These are phyloP conservation scores for Solanum ossicruentum DNA, from an alignment of 257 asterid genomes.

Conservation along the genomic window DNA sequence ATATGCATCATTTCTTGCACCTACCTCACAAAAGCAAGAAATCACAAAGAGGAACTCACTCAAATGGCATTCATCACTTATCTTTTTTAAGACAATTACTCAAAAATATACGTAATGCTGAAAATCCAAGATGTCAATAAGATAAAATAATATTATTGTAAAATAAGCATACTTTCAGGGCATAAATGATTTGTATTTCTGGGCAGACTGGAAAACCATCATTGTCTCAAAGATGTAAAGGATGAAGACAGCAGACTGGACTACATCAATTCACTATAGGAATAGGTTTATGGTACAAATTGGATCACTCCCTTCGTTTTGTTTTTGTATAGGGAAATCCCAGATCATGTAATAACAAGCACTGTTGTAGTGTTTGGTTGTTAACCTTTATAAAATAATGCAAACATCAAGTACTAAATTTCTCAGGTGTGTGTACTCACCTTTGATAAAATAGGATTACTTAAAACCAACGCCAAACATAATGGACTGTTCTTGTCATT, in stretches of 20 bases:
- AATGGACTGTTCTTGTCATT: not conserved
- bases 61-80: not conserved
- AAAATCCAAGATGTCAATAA: not conserved
- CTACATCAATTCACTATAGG: not conserved
- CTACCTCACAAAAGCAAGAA: not conserved
- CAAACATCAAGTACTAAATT: not conserved
- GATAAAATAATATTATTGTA: not conserved
- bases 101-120: not conserved
- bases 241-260: not conserved
- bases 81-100: not conserved
- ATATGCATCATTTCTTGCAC: not conserved
- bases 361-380: not conserved
- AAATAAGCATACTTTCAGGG: too few relatives aligned
- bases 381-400: not conserved
- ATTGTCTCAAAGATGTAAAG: not conserved
- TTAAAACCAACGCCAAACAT: not conserved
- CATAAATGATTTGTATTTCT: too few relatives aligned
- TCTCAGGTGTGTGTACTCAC: not conserved
- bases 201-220: too few relatives aligned
- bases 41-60: not conserved
- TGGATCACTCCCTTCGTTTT: not conserved
- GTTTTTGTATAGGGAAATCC: not conserved
- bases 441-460: not conserved
- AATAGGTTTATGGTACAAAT: not conserved
- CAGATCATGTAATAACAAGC: not conserved